Evolutionary conservation across 176 grass and related monocot species (phyloP), one percentile per base, ranked within the genome.

Genomic region (Triticum dicoccoides): DNA sequence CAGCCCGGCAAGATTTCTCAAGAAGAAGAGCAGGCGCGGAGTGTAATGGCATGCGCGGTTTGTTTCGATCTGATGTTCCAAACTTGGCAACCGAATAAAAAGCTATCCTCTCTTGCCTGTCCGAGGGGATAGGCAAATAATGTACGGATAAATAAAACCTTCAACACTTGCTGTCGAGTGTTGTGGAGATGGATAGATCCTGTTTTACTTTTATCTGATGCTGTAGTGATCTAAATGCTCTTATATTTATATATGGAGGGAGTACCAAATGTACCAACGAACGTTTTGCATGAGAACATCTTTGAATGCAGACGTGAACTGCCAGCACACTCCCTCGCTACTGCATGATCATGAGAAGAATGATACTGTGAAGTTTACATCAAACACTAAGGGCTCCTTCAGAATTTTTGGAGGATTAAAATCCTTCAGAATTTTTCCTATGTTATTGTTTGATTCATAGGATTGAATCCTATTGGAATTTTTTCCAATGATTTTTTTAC

Each of bases 1-100:
- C 69, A 90, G 88, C 73, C 91, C 94, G 24, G 61, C 86, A 14
- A 94, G 93, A 61, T 98, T 98, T 65, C 63, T 91, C 64, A 87
- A 78, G 27, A 92, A 58, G 37, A 83, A 70, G 52, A 86, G 78
- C 62, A 84, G 72, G 56, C 76, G 81, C 56, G 78, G 79, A 73
- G 54, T 49, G 32, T 82, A 35, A 80, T 59, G 1, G 20, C 80
- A 23, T 89, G 20, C 72, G 44, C 62, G 44, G 79, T 38, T 73
- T 30, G 64, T 65, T 67, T 85, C 15, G 8, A 23, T 67, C 17
- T 24, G 38, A 76, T 44, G 70, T 32, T 82, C 65, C 62, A 81
- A 34, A 29, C 49, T 23, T 77, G 83, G 14, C 24, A 59, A 30
- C 13, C 29, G 75, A 84, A 87, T 90, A 78, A 87, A 78, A 79